Conservation (phyloP, 2,329 filamentous ascomycete species). For the Aspergillus chevalieri region DNA sequence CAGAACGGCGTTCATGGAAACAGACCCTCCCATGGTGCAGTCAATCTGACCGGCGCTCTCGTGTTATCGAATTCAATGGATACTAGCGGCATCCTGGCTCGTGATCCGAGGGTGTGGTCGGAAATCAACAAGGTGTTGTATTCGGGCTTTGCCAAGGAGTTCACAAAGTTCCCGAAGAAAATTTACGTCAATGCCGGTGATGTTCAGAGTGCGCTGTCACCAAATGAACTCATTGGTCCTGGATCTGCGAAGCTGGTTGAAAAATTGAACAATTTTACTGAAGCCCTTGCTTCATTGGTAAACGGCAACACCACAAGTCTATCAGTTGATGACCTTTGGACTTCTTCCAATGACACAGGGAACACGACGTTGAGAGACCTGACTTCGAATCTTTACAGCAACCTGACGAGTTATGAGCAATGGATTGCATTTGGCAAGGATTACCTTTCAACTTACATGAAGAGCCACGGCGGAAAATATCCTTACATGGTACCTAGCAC, state of each 20-base stretch:
- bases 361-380: not conserved
- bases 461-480: not conserved
- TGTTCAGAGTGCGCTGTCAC: not conserved
- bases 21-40: constrained; percentile 38
- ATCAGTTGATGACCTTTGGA: not conserved
- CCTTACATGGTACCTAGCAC: not conserved
- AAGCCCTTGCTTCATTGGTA: not conserved
- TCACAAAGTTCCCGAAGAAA: not conserved
- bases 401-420: not conserved
- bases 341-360: not conserved
- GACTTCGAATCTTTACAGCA: not conserved
- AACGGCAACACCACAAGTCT: not conserved
- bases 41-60: constrained; percentile 38
- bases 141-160: not conserved
- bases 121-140: constrained; percentile 10
- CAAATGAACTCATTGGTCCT: not conserved
- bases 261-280: not conserved
- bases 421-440: not conserved
- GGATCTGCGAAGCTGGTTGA: not conserved
- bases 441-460: not conserved
- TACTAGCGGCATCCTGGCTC: constrained; percentile 38
- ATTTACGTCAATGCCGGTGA: not conserved
- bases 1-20: constrained; percentile 49
- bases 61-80: constrained; percentile 38
- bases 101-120: constrained; percentile 17